Conservation (phyloP, 371 early-diverging fungal genomes). For the Mortierella sp. region DNA sequence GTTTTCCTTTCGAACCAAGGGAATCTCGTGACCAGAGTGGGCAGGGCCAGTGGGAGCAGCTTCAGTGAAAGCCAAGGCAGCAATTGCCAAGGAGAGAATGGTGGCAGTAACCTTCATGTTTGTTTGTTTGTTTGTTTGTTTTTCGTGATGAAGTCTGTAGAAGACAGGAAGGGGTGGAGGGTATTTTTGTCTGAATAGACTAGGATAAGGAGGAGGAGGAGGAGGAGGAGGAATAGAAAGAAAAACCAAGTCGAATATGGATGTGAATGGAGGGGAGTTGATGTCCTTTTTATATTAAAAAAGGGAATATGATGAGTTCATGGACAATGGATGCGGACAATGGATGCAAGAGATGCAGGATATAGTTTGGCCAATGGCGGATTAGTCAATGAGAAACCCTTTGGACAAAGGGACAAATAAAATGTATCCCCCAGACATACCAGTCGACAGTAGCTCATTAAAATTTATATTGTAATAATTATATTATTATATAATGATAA, state of each 20-base stretch:
- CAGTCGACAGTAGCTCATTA: too few relatives aligned
- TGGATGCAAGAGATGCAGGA: too few relatives aligned
- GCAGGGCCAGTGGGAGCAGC: background rate
- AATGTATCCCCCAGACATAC: too few relatives aligned
- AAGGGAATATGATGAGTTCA: background rate
- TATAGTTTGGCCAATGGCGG: too few relatives aligned
- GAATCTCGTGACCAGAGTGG: background rate
- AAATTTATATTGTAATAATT: too few relatives aligned
- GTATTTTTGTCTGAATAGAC: background rate
- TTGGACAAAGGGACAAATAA: too few relatives aligned
- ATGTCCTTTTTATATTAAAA: background rate
- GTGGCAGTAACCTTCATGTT: conserved; percentile 7
- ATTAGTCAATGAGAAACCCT: too few relatives aligned
- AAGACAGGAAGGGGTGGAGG: background rate
- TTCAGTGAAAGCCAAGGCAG: conserved; percentile 4
- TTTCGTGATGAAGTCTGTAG: background rate
- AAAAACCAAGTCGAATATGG: background rate
- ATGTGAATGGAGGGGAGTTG: background rate
- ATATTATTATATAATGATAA: too few relatives aligned
- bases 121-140: background rate
- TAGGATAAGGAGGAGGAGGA: background rate
- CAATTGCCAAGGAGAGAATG: conserved; percentile 1
- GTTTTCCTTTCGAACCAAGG: conserved; percentile 1
- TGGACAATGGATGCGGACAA: too few relatives aligned
- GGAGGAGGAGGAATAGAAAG: background rate